A percentile compares a stretch with the other conserved stretches of the same genome.
Evolutionary conservation across 768 basidiomycete species (phyloP).

Genomic region (Lactifluus subvellereus): DNA sequence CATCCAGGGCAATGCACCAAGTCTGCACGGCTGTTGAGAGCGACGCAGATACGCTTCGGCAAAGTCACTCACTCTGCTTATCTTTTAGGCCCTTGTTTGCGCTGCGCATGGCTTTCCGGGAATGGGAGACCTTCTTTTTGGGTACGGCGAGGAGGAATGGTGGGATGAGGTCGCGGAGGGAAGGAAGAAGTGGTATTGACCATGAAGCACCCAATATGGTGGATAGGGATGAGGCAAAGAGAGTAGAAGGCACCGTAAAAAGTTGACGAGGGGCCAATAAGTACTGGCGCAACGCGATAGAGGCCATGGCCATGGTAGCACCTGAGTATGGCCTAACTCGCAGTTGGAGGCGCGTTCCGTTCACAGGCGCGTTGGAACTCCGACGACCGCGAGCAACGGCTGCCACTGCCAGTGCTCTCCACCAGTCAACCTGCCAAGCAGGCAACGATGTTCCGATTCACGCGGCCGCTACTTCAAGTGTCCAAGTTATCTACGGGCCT

Average conservation of each 20-base stretch:
- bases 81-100: constrained; percentile 95
- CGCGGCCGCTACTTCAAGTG: constrained; percentile 59
- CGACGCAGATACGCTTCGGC: background rate
- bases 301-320: background rate
- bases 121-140: constrained; percentile 90
- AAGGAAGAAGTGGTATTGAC: constrained; percentile 39
- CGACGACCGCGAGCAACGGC: constrained; percentile 10
- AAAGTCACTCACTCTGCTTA: constrained; percentile 63
- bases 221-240: constrained; percentile 28
- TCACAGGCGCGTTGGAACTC: constrained; percentile 15
- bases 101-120: constrained; percentile 89
- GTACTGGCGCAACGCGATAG: background rate
- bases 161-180: constrained; percentile 72
- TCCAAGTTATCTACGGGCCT: constrained; percentile 82
- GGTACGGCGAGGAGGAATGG: constrained; percentile 88
- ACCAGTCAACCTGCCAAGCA: constrained; percentile 11
- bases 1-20: constrained; percentile 89
- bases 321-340: background rate
- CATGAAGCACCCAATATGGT: constrained; percentile 28
- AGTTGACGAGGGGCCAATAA: constrained; percentile 20
- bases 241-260: constrained; percentile 25
- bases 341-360: no score
- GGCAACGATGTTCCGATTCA: constrained; percentile 65
- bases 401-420: constrained; percentile 2
- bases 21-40: constrained; percentile 42